phyloP scores from a whole-genome alignment of 352 stramenopile genomes.

The Aphanomyces cochlioides region DNA sequence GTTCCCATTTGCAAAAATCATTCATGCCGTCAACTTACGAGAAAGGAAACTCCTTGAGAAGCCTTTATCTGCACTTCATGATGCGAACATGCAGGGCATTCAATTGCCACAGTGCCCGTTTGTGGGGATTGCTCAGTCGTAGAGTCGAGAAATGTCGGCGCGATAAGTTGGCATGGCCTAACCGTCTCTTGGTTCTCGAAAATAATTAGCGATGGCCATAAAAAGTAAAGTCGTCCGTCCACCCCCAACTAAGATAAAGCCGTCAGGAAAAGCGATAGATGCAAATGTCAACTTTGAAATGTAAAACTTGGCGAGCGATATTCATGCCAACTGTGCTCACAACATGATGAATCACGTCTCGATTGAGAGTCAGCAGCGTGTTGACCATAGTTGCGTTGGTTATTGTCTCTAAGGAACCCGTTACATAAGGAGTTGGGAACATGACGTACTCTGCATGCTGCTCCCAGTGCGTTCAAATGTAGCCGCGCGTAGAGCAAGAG shows the following conservation, averaged over 20 bases:
- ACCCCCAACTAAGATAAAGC: constrained; percentile 41
- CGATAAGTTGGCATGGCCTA: constrained; percentile 8
- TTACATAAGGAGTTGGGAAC: not conserved
- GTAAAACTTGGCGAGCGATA: constrained; percentile 49
- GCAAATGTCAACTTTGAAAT: constrained; percentile 59
- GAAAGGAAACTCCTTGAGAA: too few relatives aligned
- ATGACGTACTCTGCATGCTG: not conserved
- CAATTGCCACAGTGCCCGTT: not conserved
- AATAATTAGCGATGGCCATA: constrained; percentile 59
- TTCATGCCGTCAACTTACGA: not conserved
- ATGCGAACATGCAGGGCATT: not conserved
- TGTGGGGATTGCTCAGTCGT: not conserved
- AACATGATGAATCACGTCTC: constrained; percentile 53
- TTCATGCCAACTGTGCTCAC: constrained; percentile 61
- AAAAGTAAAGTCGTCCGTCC: constrained; percentile 60
- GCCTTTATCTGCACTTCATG: too few relatives aligned
- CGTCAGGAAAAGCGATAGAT: not conserved
- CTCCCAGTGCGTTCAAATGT: constrained; percentile 50
- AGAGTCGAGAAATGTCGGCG: not conserved
- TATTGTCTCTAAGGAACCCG: constrained; percentile 41
- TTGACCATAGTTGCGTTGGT: constrained; percentile 44
- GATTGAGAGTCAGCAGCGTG: constrained; percentile 53
- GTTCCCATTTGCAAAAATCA: not conserved
- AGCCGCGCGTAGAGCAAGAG: constrained; percentile 44
- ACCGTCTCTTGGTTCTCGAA: constrained; percentile 25